Conservation (phyloP, 169 alveolate species). For the Plasmodium ovale region DNA sequence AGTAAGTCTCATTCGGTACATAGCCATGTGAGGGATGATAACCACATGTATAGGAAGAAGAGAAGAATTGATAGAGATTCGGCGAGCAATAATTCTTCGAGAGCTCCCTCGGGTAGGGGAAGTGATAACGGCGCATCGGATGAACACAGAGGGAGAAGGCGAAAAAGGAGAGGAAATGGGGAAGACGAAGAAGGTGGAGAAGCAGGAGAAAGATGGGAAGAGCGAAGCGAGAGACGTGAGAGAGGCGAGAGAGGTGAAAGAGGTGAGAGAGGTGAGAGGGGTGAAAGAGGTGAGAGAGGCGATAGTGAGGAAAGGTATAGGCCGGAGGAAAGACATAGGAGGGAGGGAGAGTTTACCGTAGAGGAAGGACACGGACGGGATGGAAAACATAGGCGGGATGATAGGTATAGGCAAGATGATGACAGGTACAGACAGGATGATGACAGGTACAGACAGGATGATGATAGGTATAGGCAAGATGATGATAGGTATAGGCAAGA, state of each 20-base stretch:
- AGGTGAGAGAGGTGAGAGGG: not conserved
- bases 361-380: slow-evolving; percentile 18
- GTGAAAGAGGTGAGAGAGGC: not conserved
- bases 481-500: too few species aligned
- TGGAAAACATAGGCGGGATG: slow-evolving; percentile 40
- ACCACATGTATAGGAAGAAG: not conserved
- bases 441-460: too few species aligned
- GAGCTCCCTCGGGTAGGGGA: not conserved
- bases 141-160: slow-evolving; percentile 28
- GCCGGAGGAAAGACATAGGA: slow-evolving; percentile 47
- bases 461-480: too few species aligned
- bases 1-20: too few species aligned
- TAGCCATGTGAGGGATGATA: too few species aligned
- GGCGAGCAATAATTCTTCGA: slow-evolving; percentile 1
- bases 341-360: slow-evolving; percentile 46
- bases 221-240: slow-evolving; percentile 6
- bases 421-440: too few species aligned
- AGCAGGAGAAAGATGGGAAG: not conserved
- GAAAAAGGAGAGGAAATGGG: not conserved
- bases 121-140: slow-evolving; percentile 25
- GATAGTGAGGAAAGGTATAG: slow-evolving; percentile 15
- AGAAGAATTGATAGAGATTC: slow-evolving; percentile 18
- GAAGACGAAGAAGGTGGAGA: not conserved
- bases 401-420: too few species aligned
- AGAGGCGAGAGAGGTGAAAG: not conserved